Conservation (phyloP, 148 eudicot genomes). For the Rhododendron kiyosumense region DNA sequence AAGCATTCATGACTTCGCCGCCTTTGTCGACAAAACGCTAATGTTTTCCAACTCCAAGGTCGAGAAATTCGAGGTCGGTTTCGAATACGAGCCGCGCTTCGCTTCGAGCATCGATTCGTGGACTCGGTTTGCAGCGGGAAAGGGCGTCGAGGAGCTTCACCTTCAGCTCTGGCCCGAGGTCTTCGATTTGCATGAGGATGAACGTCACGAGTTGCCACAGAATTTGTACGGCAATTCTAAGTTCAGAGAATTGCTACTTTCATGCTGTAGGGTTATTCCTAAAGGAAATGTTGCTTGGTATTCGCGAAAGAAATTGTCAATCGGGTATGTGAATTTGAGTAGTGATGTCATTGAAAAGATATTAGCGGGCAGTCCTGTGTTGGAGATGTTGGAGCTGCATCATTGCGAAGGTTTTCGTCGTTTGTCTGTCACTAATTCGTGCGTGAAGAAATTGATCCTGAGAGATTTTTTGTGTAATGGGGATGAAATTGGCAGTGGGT, state of each 20-base stretch:
- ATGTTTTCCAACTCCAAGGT: background rate
- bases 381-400: background rate
- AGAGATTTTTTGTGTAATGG: background rate
- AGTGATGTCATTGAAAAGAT: background rate
- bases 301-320: background rate
- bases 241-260: background rate
- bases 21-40: background rate
- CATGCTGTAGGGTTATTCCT: background rate
- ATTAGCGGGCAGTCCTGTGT: background rate
- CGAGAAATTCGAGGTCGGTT: background rate
- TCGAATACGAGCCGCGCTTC: background rate
- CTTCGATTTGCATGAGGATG: no score
- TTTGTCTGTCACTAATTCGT: background rate
- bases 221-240: background rate
- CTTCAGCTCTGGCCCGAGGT: background rate
- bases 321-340: background rate
- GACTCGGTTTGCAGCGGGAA: background rate
- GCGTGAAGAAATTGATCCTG: background rate
- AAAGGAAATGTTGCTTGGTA: background rate
- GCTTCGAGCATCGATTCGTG: background rate
- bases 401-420: background rate
- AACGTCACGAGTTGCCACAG: background rate
- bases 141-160: background rate
- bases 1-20: no score
- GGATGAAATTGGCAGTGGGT: background rate